Conservation (phyloP, 345 rosid genomes). For the Citropsis articulata region DNA sequence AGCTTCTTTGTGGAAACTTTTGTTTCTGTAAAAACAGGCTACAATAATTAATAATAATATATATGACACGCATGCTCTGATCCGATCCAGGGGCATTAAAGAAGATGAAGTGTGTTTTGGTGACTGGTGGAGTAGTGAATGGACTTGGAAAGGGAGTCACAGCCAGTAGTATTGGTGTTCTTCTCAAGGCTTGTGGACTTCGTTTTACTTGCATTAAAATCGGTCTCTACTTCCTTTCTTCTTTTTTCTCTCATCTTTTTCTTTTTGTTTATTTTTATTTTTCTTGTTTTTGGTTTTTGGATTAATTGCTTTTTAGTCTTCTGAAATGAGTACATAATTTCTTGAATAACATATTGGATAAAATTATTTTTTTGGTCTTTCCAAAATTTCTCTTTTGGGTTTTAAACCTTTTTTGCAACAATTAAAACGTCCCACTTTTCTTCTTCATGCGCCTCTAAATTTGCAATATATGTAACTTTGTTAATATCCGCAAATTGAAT, state of each 20-base stretch:
- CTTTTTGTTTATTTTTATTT: no score
- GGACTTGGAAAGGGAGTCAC: constrained; percentile 75
- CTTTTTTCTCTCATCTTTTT: background rate
- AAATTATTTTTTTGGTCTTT: background rate
- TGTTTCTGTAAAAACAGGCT: no score
- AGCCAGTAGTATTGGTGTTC: constrained; percentile 61
- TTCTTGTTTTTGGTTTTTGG: background rate
- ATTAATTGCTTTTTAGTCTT: background rate
- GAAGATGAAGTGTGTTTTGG: no score
- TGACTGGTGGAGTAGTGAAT: constrained; percentile 68
- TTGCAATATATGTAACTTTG: background rate
- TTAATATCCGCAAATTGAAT: constrained; percentile 5
- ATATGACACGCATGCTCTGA: no score
- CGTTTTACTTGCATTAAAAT: constrained; percentile 82
- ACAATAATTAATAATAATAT: no score
- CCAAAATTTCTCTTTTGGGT: no score
- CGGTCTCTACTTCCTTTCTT: constrained; percentile 32
- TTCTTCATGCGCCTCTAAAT: background rate
- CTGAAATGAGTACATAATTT: background rate
- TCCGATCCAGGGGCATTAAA: no score
- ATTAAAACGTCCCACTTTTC: background rate
- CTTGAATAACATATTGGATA: background rate
- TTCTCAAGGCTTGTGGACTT: constrained; percentile 76
- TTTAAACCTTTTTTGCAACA: no score
- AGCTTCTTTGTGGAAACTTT: no score